These are phyloP conservation scores for Coniferiporia weirii DNA, from an alignment of 1,284 basidiomycete genomes.

Conservation along the genomic window DNA sequence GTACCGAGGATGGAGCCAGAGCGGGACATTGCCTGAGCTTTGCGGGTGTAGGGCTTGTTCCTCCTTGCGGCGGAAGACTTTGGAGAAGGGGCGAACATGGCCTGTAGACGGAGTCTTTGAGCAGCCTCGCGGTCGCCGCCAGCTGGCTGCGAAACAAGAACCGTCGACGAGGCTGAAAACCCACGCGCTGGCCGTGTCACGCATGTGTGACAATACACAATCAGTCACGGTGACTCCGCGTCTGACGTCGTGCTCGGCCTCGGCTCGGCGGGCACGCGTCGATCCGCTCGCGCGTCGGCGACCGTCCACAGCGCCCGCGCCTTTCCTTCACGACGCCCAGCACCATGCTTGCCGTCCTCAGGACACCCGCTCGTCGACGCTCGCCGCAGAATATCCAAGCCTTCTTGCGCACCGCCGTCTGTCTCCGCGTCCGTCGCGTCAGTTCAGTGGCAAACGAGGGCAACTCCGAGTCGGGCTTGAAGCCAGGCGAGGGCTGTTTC, in stretches of 20 bases:
- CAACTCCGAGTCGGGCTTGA: background rate
- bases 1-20: slow-evolving; percentile 22
- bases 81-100: slow-evolving; percentile 13
- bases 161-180: background rate
- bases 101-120: background rate
- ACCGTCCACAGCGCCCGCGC: background rate
- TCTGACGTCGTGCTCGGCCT: background rate
- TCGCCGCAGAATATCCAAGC: background rate
- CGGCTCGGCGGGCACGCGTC: background rate
- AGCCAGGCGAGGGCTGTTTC: slow-evolving; percentile 36
- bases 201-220: background rate
- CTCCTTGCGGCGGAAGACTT: background rate
- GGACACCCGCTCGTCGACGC: background rate
- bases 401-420: background rate
- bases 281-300: background rate
- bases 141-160: background rate
- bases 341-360: background rate
- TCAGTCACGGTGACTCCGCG: background rate
- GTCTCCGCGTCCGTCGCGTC: background rate
- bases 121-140: slow-evolving; percentile 8
- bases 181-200: background rate
- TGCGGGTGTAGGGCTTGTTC: slow-evolving; percentile 7
- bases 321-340: background rate
- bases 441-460: background rate
- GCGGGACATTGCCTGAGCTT: slow-evolving; percentile 2